phyloP scores from a whole-genome alignment of 176 grass and related monocot genomes.

The Eragrostis curvula region DNA sequence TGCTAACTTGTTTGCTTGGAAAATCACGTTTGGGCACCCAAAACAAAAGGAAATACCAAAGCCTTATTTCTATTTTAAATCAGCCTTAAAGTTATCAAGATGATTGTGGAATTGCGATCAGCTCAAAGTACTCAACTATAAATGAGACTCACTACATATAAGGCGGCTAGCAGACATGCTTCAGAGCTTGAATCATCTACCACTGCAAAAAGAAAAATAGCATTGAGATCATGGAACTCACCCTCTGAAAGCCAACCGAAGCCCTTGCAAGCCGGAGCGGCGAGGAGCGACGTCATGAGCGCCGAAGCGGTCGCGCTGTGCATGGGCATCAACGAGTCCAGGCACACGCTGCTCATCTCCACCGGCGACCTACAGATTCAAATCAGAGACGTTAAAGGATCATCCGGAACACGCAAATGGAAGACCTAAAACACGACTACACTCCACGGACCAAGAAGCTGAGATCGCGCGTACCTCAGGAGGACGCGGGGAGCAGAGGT shows the following conservation, averaged over 20 bases:
- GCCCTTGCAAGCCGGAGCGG: constrained; percentile 54
- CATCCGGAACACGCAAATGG: background rate
- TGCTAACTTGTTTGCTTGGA: background rate
- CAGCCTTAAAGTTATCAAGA: background rate
- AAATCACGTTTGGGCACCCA: background rate
- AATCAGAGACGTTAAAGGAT: background rate
- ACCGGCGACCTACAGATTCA: constrained; percentile 60
- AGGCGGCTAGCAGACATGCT: background rate
- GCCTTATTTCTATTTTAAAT: background rate
- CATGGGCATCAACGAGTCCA: constrained; percentile 87
- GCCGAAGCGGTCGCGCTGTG: constrained; percentile 90
- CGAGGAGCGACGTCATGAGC: constrained; percentile 88
- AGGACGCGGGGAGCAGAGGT: constrained; percentile 36
- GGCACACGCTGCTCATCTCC: constrained; percentile 79
- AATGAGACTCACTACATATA: too few relatives aligned
- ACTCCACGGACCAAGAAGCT: background rate
- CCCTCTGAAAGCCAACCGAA: constrained; percentile 83
- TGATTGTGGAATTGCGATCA: background rate
- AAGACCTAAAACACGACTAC: background rate
- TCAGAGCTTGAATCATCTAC: background rate
- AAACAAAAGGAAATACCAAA: constrained; percentile 8
- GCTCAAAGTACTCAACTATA: constrained; percentile 21
- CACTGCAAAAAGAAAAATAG: background rate
- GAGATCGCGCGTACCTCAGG: constrained; percentile 51
- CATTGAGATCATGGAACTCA: constrained; percentile 22